Percentiles rank a stretch among this genome's conserved stretches.
These are phyloP conservation scores for Silene uniflora DNA, from an alignment of 148 eudicot genomes.

Conservation along the genomic window DNA sequence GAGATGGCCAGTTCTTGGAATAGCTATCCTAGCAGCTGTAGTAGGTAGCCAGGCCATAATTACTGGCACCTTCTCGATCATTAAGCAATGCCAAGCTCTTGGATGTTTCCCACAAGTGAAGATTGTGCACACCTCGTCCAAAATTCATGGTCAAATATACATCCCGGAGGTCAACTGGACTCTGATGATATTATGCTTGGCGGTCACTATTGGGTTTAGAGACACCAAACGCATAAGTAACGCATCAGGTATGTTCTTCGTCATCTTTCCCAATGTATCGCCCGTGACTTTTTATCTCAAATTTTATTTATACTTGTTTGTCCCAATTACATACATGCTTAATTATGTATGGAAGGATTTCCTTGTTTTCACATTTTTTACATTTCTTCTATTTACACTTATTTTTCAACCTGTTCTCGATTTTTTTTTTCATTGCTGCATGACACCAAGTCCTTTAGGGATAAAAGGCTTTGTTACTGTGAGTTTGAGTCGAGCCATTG, in stretches of 20 bases:
- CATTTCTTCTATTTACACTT: too few relatives aligned
- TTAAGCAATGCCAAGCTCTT: slow-evolving; percentile 87
- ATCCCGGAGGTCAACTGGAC: slow-evolving; percentile 94
- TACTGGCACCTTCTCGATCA: slow-evolving; percentile 93
- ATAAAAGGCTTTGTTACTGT: too few relatives aligned
- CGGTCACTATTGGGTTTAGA: slow-evolving; percentile 86
- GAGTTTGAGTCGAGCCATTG: too few relatives aligned
- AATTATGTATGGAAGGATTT: too few relatives aligned
- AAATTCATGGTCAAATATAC: slow-evolving; percentile 88
- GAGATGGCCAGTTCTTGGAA: slow-evolving; percentile 86
- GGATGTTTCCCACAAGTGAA: slow-evolving; percentile 90
- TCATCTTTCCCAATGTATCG: too few relatives aligned
- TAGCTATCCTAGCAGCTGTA: slow-evolving; percentile 95
- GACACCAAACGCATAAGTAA: slow-evolving; percentile 88
- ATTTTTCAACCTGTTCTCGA: too few relatives aligned
- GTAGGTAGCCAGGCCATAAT: slow-evolving; percentile 97
- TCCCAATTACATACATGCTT: too few relatives aligned
- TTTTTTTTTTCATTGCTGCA: too few relatives aligned
- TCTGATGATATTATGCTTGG: slow-evolving; percentile 81
- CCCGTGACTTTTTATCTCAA: too few relatives aligned
- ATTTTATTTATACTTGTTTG: too few relatives aligned
- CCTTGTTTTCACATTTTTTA: too few relatives aligned
- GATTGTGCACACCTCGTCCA: slow-evolving; percentile 85
- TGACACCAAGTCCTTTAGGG: too few relatives aligned
- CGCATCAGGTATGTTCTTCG: slow-evolving; percentile 66